Evolutionary conservation across 1,284 basidiomycete genomes (phyloP).

Genomic region (Abortiporus biennis): DNA sequence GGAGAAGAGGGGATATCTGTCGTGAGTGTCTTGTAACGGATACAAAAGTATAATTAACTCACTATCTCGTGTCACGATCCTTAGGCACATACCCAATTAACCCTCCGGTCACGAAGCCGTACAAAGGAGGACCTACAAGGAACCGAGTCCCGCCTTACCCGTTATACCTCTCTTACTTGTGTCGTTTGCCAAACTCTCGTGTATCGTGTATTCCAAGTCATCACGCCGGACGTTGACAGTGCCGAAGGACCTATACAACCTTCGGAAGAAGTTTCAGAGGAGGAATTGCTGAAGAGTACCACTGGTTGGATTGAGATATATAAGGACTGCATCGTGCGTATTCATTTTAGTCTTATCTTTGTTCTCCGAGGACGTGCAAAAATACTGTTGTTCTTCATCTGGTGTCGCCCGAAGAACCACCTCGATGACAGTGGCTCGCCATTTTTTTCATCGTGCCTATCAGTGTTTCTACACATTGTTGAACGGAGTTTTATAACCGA

Average conservation of each 20-base stretch:
- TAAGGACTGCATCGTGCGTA: conserved; percentile 60
- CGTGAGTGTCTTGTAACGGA: conserved; percentile 34
- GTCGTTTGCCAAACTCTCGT: conserved; percentile 57
- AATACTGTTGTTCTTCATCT: not conserved
- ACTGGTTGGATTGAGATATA: conserved; percentile 72
- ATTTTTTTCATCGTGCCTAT: no score
- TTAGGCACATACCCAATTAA: conserved; percentile 66
- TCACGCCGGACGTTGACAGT: conserved; percentile 51
- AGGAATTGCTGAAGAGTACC: conserved; percentile 58
- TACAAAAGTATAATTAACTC: conserved; percentile 5
- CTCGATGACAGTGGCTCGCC: not conserved
- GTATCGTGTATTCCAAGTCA: conserved; percentile 65
- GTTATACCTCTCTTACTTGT: conserved; percentile 62
- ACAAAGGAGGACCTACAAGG: conserved; percentile 31
- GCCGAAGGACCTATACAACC: conserved; percentile 64
- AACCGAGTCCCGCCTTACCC: conserved; percentile 42
- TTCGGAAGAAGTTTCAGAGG: conserved; percentile 69
- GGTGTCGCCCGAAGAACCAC: not conserved
- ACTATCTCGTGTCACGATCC: conserved; percentile 14
- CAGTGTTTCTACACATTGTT: no score
- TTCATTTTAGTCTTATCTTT: conserved; percentile 9
- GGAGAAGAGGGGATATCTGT: conserved; percentile 62
- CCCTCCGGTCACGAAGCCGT: conserved; percentile 55
- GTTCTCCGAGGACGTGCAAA: no score
- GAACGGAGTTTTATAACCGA: no score